Conservation (phyloP, 768 basidiomycete genomes). For the Lyophyllum semitale region DNA sequence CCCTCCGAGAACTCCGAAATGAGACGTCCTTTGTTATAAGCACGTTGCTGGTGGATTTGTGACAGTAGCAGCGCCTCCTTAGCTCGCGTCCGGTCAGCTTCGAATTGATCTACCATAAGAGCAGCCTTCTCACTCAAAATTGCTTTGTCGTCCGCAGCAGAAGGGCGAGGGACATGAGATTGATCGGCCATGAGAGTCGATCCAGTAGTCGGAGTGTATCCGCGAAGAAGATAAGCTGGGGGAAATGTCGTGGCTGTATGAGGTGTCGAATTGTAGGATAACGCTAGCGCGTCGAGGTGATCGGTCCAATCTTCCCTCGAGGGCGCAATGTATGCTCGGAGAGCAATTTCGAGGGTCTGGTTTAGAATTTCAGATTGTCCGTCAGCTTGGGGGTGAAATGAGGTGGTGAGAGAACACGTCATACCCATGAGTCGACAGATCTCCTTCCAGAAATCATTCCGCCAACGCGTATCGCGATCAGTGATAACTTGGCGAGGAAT, state of each 20-base stretch:
- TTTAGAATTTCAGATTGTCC: constrained; percentile 38
- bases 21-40: background rate
- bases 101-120: too few relatives aligned
- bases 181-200: background rate
- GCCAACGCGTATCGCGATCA: too few relatives aligned
- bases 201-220: background rate
- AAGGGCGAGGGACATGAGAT: background rate
- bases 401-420: too few relatives aligned
- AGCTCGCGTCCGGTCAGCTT: too few relatives aligned
- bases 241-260: too few relatives aligned
- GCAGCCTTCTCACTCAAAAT: too few relatives aligned
- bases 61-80: too few relatives aligned
- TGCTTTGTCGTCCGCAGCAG: background rate
- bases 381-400: constrained; percentile 8
- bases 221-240: constrained; percentile 17
- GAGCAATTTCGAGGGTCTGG: constrained; percentile 26
- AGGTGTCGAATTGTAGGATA: constrained; percentile 29
- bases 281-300: background rate
- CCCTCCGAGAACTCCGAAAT: constrained; percentile 25
- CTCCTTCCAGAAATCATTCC: too few relatives aligned
- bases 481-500: too few relatives aligned
- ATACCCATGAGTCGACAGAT: too few relatives aligned
- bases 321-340: background rate
- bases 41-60: background rate
- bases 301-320: background rate